These are phyloP conservation scores for Venturia oleaginea DNA, from an alignment of 2,329 filamentous ascomycete species.

Conservation along the genomic window DNA sequence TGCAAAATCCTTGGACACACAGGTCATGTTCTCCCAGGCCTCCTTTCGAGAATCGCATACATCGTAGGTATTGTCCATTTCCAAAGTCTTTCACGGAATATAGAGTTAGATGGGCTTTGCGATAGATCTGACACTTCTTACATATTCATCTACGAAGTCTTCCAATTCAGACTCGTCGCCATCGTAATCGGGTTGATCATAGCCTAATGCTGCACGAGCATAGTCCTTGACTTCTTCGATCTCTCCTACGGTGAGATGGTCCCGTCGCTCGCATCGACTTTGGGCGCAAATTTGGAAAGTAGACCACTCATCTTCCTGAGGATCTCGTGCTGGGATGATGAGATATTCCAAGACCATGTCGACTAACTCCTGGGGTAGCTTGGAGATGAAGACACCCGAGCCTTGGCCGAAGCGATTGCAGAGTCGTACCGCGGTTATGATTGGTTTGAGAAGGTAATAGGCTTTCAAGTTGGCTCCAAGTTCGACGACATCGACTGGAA, in stretches of 20 bases:
- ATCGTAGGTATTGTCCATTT: background rate
- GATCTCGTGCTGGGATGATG: background rate
- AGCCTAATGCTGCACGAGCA: no score
- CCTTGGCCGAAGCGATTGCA: slow-evolving; percentile 1
- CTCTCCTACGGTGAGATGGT: background rate
- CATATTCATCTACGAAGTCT: background rate
- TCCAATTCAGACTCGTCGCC: background rate
- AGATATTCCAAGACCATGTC: background rate
- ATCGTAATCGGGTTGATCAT: no score
- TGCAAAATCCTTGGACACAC: background rate
- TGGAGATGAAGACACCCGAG: background rate
- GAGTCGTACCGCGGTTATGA: background rate
- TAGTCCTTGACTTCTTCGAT: background rate
- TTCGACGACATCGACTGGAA: background rate
- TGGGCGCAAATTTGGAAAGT: background rate
- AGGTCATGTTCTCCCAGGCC: background rate
- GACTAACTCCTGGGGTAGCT: background rate
- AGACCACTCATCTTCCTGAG: background rate
- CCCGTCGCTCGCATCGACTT: background rate
- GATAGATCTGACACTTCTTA: background rate
- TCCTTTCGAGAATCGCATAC: background rate
- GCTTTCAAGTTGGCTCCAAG: background rate
- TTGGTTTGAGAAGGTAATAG: background rate
- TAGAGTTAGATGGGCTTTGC: background rate
- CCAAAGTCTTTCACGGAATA: background rate